These are phyloP conservation scores for Arctium lappa DNA, from an alignment of 129 eudicot species.

Conservation along the genomic window DNA sequence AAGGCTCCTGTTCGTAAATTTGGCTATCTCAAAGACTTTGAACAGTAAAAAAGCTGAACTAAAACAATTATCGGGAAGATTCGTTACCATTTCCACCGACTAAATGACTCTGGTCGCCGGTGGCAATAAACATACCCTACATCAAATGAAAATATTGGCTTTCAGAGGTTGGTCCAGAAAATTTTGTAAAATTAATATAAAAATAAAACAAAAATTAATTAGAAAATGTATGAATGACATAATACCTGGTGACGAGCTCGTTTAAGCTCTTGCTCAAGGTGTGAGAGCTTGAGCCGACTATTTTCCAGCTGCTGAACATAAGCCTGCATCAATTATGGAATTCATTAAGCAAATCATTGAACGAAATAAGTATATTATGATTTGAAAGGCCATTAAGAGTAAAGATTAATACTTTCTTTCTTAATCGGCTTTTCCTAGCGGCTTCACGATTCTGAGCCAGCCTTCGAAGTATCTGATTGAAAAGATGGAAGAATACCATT, in stretches of 20 bases:
- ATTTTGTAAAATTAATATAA: no score
- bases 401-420: conserved; percentile 68
- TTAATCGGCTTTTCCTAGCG: conserved; percentile 85
- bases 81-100: conserved; percentile 46
- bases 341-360: neutral
- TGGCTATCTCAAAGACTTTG: neutral
- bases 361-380: neutral
- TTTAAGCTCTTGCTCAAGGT: conserved; percentile 82
- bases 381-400: neutral
- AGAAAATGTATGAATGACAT: neutral
- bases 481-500: neutral
- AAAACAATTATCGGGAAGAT: neutral
- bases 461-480: conserved; percentile 66
- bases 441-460: conserved; percentile 99
- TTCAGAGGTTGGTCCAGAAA: neutral
- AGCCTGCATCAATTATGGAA: conserved; percentile 48
- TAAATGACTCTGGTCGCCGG: conserved; percentile 49
- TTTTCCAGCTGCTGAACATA: conserved; percentile 94
- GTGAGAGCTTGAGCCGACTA: conserved; percentile 72
- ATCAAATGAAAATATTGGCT: neutral
- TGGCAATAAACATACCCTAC: conserved; percentile 52
- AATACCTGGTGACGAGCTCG: conserved; percentile 83
- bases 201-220: no score
- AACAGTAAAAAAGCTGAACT: neutral
- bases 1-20: conserved; percentile 55